Base-by-base conservation (phyloP, 805 yeast species). In the Zygoascus flipseniorum region DNA sequence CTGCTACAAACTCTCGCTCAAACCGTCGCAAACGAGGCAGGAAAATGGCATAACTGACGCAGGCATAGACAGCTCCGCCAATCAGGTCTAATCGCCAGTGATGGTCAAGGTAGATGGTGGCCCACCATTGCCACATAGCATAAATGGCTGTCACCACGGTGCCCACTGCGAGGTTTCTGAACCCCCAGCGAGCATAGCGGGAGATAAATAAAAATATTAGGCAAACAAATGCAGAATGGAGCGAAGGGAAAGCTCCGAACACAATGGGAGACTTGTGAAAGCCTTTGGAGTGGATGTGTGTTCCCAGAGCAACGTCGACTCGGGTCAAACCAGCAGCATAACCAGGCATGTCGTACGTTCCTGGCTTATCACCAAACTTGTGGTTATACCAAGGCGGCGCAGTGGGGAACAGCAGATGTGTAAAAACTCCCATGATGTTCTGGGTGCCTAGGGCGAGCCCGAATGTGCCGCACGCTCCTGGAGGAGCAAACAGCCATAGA, bases 301-400 rank as follows among this genome's bases (percentile, higher is more conserved):
- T 79, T 1, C 86, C 86, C 58, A 82, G 62, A 23, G 81, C 82
- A 31, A 76, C 67, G 62, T 83, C 87, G n/a, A 80, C 82, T 47
- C 87, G 70, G 2, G 80, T 78, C 44, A 83, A 69, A 1, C 89
- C 89, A 13, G 88, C 90, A 1, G 87, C 85, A 62, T 78, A 84
- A 13, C 87, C 87, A 13, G 77, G 76, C 76, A 80, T 80, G 32
- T 77, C 78, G 64, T 83, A 84, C 56, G 75, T 72, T 1, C 85
- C 84, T 9, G 70, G 53, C 63, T 74, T 76, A 57, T 79, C 77
- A 20, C 88, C 86, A 58, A 83, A 75, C 56, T 80, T 56, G 62
- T 79, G 82, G 47, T 81, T 78, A 64, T 82, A 84, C 83, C 88
- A 81, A 2, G 89, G 89, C 0, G 89, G 86, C 1, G 88, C 86